Evolutionary conservation across 2,329 filamentous ascomycete species (phyloP).

Genomic region (Fusarium coffeatum): DNA sequence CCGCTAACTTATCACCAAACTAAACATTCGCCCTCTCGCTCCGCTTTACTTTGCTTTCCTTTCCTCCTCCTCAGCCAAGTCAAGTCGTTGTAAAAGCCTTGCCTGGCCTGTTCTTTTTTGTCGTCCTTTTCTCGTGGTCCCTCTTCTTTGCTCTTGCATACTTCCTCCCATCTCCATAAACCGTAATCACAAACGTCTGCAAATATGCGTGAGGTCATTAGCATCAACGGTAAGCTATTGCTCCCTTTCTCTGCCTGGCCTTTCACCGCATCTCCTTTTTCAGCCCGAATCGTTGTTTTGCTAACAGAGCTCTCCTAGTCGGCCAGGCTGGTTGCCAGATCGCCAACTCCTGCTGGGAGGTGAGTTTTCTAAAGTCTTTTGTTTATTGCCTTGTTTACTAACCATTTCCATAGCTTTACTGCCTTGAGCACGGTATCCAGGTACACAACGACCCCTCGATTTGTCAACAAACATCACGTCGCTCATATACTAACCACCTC

Average conservation of each 20-base stretch:
- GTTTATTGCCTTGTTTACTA: constrained; percentile 45
- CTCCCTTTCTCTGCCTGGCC: constrained; percentile 45
- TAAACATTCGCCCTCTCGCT: constrained; percentile 43
- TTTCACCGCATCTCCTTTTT: constrained; percentile 57
- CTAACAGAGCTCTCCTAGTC: constrained; percentile 76
- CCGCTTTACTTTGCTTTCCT: constrained; percentile 37
- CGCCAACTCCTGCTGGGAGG: constrained; percentile 99
- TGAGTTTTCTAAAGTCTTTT: constrained; percentile 64
- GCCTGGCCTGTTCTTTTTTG: constrained; percentile 45
- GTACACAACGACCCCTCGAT: constrained; percentile 64
- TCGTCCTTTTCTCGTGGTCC: constrained; percentile 42
- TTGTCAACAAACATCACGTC: constrained; percentile 36
- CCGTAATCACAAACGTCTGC: constrained; percentile 47
- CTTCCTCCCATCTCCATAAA: constrained; percentile 44
- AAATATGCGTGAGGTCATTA: constrained; percentile 99
- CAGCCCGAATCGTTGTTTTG: constrained; percentile 40
- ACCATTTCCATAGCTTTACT: constrained; percentile 81
- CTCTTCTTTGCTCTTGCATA: constrained; percentile 51
- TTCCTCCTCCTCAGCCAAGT: constrained; percentile 23
- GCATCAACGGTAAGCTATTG: constrained; percentile 87
- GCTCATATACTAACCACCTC: constrained; percentile 27
- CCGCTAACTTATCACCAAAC: constrained; percentile 45
- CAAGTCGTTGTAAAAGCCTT: constrained; percentile 47
- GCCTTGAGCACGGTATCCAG: constrained; percentile 99
- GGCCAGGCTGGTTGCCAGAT: constrained; percentile 99